Evolutionary conservation across 2,329 filamentous ascomycete genomes (phyloP).

Genomic region (Alternaria infectoria): DNA sequence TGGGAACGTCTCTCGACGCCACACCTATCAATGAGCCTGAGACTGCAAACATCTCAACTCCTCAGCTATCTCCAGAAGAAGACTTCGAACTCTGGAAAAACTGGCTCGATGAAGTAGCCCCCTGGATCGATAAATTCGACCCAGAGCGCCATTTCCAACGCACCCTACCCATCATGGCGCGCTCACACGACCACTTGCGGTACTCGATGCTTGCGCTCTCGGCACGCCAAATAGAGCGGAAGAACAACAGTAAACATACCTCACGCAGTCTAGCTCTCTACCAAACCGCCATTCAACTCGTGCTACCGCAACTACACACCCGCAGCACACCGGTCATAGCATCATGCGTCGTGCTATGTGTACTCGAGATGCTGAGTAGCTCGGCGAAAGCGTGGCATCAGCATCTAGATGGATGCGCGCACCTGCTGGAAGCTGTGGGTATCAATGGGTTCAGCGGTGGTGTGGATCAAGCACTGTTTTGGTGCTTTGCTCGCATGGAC

Average conservation of each 20-base stretch:
- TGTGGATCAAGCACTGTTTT: slow-evolving; percentile 62
- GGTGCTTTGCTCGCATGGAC: slow-evolving; percentile 66
- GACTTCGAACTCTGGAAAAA: slow-evolving; percentile 36
- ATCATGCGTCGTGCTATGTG: slow-evolving; percentile 56
- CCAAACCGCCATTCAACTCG: slow-evolving; percentile 59
- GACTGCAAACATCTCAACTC: not conserved
- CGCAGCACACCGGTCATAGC: slow-evolving; percentile 56
- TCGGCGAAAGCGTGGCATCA: slow-evolving; percentile 60
- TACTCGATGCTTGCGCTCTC: slow-evolving; percentile 63
- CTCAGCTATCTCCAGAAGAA: slow-evolving; percentile 13
- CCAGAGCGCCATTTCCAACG: slow-evolving; percentile 60
- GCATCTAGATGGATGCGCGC: slow-evolving; percentile 64
- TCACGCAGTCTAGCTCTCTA: slow-evolving; percentile 61
- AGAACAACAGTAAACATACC: slow-evolving; percentile 52
- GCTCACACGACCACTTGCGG: slow-evolving; percentile 56
- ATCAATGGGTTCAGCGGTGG: slow-evolving; percentile 61
- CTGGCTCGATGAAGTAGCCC: slow-evolving; percentile 60
- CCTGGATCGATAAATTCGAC: slow-evolving; percentile 66
- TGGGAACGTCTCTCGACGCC: not conserved
- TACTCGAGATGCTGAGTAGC: slow-evolving; percentile 58
- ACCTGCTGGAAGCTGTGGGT: slow-evolving; percentile 58
- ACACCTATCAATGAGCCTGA: not conserved
- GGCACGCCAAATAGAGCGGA: slow-evolving; percentile 62
- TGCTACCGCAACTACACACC: slow-evolving; percentile 53
- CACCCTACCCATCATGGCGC: slow-evolving; percentile 59